Base-by-base conservation (phyloP, 2,329 filamentous ascomycete genomes). In the Trichoderma gracile region DNA sequence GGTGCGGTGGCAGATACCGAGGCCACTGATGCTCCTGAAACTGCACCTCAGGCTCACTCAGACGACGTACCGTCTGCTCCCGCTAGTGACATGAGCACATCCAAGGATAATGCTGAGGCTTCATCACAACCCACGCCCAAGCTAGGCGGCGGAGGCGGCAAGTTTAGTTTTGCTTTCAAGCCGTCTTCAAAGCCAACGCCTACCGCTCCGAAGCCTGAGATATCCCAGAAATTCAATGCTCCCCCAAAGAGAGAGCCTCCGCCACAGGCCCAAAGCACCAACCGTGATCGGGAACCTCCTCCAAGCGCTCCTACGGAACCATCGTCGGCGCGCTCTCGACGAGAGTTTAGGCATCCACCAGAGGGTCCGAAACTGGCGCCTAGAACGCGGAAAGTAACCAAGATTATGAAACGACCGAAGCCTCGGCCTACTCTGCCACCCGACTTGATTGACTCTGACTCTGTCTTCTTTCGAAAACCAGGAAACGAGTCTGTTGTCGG, bases 401-500 rank as follows among this genome's bases (percentile, higher is more conserved):
- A 85, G 76, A 86, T 86, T 3, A 83, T 90, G 76, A 91, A 84
- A 73, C 86, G 89, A 33, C 78, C 86, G 14, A 95, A 93, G 73
- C 81, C 87, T 53, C 87, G 88, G 59, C 92, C 92, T 2, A 84
- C 81, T 5, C 79, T 98, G 1, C 79, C 89, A 0, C 79, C 87
- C 25, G 91, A 97, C 38, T 86, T 94, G 70, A 86, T 87, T 12
- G 80, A 83, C 6, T 96, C 93, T 0, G 90, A 94, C 52, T 97
- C 93, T 0, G 93, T 98, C 3, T 98, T 96, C 77, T 97, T 90
- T 78, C 85, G 94, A 68, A 98, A 97, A 74, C 93, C 93, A 1
- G 94, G 94, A n/a, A 97, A 98, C 70, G 94, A 96, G 74, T 98
- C 94, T 0, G 94, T 98, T 0, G 90, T 98, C 21, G 94, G 94